Base-by-base conservation (phyloP, 2,329 filamentous ascomycete genomes). In the Colletotrichum australisinense region DNA sequence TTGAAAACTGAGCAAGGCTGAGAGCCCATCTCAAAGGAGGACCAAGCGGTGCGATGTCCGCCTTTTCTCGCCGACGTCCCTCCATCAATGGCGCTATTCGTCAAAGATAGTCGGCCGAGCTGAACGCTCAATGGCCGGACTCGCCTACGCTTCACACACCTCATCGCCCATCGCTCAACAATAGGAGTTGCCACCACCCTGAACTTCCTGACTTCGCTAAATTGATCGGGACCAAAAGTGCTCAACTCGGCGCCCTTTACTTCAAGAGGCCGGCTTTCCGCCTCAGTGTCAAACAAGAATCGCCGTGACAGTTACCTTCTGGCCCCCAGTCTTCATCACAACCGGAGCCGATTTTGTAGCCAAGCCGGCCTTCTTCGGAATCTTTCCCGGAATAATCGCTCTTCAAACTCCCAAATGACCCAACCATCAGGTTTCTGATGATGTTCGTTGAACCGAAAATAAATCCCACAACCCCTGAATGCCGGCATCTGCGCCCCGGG, bases 401-500 rank as follows among this genome's bases (percentile, higher is more conserved):
- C 49, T 14, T 72, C 35, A 58, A 49, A 30, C 38, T 42, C 64
- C 12, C 57, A 66, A n/a, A 69, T 64, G 59, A 28, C 32, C 53
- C 66, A 52, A 59, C 38, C 65, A 11, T 69, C 66, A 59, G 53
- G 69, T 64, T 72, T 69, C 58, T 64, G 64, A 59, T 63, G 6
- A 69, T 63, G 65, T 69, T 72, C 38, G 68, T 69, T 69, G 58
- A 69, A 59, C 69, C 66, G 35, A 63, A 65, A 65, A 26, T 32
- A 59, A 59, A 22, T n/a, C 52, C 9, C 42, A 49, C 19, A 22
- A 49, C 65, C 69, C 65, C 65, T 72, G 52, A 63, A 30, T 69
- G 65, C 65, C 69, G 69, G 69, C 66, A 64, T 72, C 69, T 72
- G 69, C 69, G 69, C 53, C 65, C 65, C 66, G 58, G 66, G 66